Conservation (phyloP, 306 rosid species). For the Arachis hypogaea region DNA sequence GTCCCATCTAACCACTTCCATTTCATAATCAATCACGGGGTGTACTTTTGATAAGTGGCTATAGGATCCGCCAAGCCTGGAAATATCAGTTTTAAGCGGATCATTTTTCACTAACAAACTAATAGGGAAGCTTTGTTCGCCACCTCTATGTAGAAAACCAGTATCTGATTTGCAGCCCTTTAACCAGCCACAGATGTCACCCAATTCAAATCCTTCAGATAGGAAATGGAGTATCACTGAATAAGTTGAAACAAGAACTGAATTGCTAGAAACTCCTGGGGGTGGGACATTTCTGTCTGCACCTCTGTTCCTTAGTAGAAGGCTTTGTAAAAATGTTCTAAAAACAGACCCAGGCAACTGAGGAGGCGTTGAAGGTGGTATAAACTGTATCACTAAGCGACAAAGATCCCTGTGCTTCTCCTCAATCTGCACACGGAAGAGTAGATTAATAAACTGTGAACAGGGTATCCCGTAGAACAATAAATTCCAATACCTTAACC, state of each 20-base stretch:
- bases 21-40: constrained; percentile 62
- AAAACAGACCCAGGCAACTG: constrained; percentile 94
- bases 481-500: not conserved
- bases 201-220: constrained; percentile 92
- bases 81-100: constrained; percentile 58
- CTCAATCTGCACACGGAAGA: constrained; percentile 67
- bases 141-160: constrained; percentile 98
- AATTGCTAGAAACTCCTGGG: constrained; percentile 86
- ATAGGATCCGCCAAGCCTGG: constrained; percentile 95
- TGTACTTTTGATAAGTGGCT: constrained; percentile 73
- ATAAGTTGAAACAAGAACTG: constrained; percentile 86
- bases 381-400: constrained; percentile 85
- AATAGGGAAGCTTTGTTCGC: constrained; percentile 79
- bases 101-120: constrained; percentile 62
- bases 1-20: constrained; percentile 80
- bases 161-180: constrained; percentile 69
- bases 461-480: constrained; percentile 20
- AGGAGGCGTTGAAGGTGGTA: constrained; percentile 80
- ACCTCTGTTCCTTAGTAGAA: constrained; percentile 84
- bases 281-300: constrained; percentile 81
- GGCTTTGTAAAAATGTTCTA: constrained; percentile 77
- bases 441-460: constrained; percentile 16
- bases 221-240: constrained; percentile 89
- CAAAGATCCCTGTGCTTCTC: constrained; percentile 98
- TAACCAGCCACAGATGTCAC: constrained; percentile 76